Base-by-base conservation (phyloP, 2,329 filamentous ascomycete species). In the Aspergillus sp. region DNA sequence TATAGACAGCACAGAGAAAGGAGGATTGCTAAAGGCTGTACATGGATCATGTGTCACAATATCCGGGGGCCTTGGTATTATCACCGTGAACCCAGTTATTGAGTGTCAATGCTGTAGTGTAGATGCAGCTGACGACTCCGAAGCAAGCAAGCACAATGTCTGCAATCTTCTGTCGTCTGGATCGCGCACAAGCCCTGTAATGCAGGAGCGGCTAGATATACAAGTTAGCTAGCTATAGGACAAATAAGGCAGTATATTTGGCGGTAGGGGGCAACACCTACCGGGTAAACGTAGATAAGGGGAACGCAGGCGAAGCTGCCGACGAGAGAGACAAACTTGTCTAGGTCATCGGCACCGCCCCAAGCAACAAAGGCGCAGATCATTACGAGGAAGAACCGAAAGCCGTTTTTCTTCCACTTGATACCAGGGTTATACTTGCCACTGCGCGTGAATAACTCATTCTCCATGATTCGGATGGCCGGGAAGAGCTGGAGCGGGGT, bases 361-460 rank as follows among this genome's bases (percentile, higher is more conserved):
- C 92, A 99, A 2, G 93, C 93, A 64, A 99, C 89, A 58, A 87
- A 77, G 0, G 93, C 90, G 70, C 95, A 98, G 22, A 95, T 76
- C 68, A 90, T 85, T 51, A 98, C 95, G 61, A 97, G 86, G 70
- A 93, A 88, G 81, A 98, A 99, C 54, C 95, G 89, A 80, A 96
- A 99, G 34, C 89, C 80, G 67, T 99, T 99, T 86, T 99, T 99
- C 82, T 98, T 90, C 95, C 95, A 99, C 80, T 99, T 99, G 81
- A 99, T 96, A 71, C 91, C 95, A 0, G 92, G 93, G 72, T 98
- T 97, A 79, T 97, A 96, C 77, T 99, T 99, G 66, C 95, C 93
- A 61, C 92, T 96, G 70, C 89, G 84, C 22, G 90, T 96, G 75
- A 98, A 99, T 6, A 98, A 82, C 64, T 92, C 91, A 67, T 96